Evolutionary conservation across 805 yeast genomes (phyloP).

Genomic region (Debaryomyces castellii): DNA sequence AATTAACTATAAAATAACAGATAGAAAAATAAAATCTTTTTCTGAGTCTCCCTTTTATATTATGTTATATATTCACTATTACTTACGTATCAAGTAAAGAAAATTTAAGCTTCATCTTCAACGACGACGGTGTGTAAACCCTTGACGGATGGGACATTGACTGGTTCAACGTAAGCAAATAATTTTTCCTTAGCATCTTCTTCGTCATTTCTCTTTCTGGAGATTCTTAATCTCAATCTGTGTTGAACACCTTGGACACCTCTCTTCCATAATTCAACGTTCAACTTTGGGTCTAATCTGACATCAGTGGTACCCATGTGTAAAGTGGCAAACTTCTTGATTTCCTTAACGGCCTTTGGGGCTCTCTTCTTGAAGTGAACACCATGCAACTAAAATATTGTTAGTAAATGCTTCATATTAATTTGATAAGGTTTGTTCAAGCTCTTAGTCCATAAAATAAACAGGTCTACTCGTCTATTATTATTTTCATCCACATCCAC

Average conservation of each 20-base stretch:
- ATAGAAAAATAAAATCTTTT: conserved; percentile 2
- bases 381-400: conserved; percentile 79
- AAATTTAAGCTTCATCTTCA: conserved; percentile 62
- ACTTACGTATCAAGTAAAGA: conserved; percentile 10
- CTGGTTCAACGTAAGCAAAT: conserved; percentile 98
- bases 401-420: background rate
- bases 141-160: conserved; percentile 90
- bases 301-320: conserved; percentile 99
- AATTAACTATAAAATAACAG: conserved; percentile 4
- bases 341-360: conserved; percentile 99
- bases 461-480: no score
- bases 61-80: conserved; percentile 4
- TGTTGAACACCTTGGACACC: conserved; percentile 99
- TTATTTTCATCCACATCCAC: no score
- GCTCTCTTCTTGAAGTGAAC: conserved; percentile 99
- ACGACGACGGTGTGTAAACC: conserved; percentile 98
- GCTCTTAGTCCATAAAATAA: background rate
- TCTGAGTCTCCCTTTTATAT: background rate
- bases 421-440: background rate
- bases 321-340: conserved; percentile 96
- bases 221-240: conserved; percentile 98
- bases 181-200: conserved; percentile 98
- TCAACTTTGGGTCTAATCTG: conserved; percentile 97
- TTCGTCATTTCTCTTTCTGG: conserved; percentile 99
- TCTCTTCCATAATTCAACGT: conserved; percentile 98